Evolutionary conservation across 1,284 basidiomycete species (phyloP).

Genomic region (Sanghuangporus weigelae): DNA sequence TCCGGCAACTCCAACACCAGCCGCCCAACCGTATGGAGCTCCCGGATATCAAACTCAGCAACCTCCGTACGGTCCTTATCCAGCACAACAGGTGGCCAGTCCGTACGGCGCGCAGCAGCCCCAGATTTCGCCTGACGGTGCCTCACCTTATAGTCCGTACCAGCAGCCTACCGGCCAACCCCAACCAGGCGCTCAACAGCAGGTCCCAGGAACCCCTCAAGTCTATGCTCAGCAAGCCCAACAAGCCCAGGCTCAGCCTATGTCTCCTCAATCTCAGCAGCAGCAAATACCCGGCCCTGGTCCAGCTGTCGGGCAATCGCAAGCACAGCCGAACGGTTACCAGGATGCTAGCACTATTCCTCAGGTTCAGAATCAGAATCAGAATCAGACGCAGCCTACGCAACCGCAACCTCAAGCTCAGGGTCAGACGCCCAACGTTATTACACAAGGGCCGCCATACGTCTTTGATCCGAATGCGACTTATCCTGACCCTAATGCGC

Average conservation of each 20-base stretch:
- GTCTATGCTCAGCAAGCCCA: constrained; percentile 11
- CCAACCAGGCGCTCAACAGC: constrained; percentile 18
- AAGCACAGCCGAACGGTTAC: constrained; percentile 23
- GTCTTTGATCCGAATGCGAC: constrained; percentile 58
- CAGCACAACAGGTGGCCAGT: constrained; percentile 8
- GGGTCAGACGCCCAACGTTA: constrained; percentile 19
- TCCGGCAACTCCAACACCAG: constrained; percentile 26
- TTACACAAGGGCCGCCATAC: constrained; percentile 55
- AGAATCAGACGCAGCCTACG: constrained; percentile 24
- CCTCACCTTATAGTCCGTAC: constrained; percentile 12
- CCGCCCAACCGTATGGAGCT: constrained; percentile 27
- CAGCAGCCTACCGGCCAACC: constrained; percentile 18
- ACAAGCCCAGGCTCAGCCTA: constrained; percentile 7
- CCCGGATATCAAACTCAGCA: constrained; percentile 28
- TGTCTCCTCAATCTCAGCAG: constrained; percentile 20
- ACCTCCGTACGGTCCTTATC: constrained; percentile 24
- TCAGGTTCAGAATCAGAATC: constrained; percentile 20
- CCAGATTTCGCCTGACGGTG: not conserved
- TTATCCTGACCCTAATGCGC: constrained; percentile 68
- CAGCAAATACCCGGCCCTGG: constrained; percentile 22
- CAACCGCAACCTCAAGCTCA: constrained; percentile 25
- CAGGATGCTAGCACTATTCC: constrained; percentile 13
- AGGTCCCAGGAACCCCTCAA: constrained; percentile 23
- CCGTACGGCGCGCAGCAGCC: constrained; percentile 3
- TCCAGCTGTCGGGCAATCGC: constrained; percentile 25